These are phyloP conservation scores for Thyridium curvatum DNA, from an alignment of 2,329 filamentous ascomycete species.

Conservation along the genomic window DNA sequence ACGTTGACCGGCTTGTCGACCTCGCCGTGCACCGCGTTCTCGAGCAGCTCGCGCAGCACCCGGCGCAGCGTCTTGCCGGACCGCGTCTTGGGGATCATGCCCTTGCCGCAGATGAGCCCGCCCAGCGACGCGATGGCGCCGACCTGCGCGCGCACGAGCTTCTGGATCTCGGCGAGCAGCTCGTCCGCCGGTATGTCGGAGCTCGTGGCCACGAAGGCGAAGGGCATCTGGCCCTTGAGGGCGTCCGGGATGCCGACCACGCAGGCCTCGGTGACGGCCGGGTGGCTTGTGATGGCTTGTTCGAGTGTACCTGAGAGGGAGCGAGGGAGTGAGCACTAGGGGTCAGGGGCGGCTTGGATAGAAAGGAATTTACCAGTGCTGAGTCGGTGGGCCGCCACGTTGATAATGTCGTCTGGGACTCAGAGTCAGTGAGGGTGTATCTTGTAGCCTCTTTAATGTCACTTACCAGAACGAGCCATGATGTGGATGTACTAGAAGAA, in stretches of 20 bases:
- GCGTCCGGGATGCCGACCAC: conserved; percentile 81
- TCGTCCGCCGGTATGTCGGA: conserved; percentile 44
- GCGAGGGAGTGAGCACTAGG: conserved; percentile 1
- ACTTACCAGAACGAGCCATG: conserved; percentile 43
- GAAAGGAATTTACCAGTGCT: conserved; percentile 65
- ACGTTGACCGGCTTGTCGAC: conserved; percentile 66
- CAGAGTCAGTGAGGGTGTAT: not conserved
- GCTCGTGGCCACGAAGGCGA: conserved; percentile 72
- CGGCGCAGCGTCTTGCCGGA: conserved; percentile 86
- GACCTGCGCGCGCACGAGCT: conserved; percentile 70
- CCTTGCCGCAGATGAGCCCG: conserved; percentile 76
- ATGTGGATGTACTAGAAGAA: conserved; percentile 46
- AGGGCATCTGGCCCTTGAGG: conserved; percentile 85
- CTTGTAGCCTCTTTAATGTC: too few species aligned
- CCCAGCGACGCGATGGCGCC: conserved; percentile 81
- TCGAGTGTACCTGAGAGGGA: conserved; percentile 67
- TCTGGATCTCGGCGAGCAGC: conserved; percentile 59
- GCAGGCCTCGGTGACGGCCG: conserved; percentile 73
- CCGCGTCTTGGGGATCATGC: conserved; percentile 86
- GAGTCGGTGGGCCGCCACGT: conserved; percentile 89
- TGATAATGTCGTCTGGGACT: conserved; percentile 73
- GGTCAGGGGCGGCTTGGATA: not conserved
- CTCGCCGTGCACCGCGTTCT: conserved; percentile 71
- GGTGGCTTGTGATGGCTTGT: conserved; percentile 80
- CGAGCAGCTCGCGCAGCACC: conserved; percentile 75